Percentiles rank a stretch among this genome's conserved stretches.
Conservation (phyloP, 768 basidiomycete genomes). For the Lenzites betulinus region DNA sequence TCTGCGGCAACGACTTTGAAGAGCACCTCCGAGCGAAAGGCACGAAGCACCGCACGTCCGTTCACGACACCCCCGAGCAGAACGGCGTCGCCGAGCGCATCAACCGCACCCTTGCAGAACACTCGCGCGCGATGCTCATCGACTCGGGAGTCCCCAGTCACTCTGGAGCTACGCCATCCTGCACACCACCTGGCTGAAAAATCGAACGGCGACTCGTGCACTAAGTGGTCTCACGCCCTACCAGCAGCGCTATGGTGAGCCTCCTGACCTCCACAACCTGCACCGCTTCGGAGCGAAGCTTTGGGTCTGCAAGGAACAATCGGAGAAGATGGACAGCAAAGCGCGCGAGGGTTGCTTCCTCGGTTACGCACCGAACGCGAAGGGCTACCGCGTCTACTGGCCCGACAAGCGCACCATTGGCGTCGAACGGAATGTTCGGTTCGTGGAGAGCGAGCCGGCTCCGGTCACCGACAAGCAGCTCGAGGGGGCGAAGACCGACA, state of each 20-base stretch:
- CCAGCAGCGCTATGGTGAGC: slow-evolving; percentile 15
- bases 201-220: slow-evolving; percentile 31
- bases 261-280: slow-evolving; percentile 27
- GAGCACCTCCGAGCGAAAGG: neutral
- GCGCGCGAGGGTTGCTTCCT: slow-evolving; percentile 32
- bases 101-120: slow-evolving; percentile 18
- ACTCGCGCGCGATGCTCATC: slow-evolving; percentile 9
- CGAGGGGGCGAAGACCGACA: slow-evolving; percentile 25
- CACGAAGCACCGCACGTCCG: slow-evolving; percentile 11
- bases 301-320: slow-evolving; percentile 17
- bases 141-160: slow-evolving; percentile 35
- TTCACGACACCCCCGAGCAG: slow-evolving; percentile 28
- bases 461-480: slow-evolving; percentile 8
- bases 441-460: slow-evolving; percentile 4
- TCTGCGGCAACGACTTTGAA: neutral
- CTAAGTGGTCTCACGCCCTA: slow-evolving; percentile 22
- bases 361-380: slow-evolving; percentile 36
- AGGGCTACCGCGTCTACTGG: slow-evolving; percentile 39
- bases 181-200: slow-evolving; percentile 41
- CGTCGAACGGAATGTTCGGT: slow-evolving; percentile 31
- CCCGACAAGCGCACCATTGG: slow-evolving; percentile 25
- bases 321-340: slow-evolving; percentile 18
- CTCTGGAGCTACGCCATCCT: slow-evolving; percentile 43
- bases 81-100: slow-evolving; percentile 28
- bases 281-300: slow-evolving; percentile 14